Evolutionary conservation across 2,329 filamentous ascomycete genomes (phyloP), one percentile per base, ranked within the genome.

Genomic region (Colletotrichum tofieldiae): DNA sequence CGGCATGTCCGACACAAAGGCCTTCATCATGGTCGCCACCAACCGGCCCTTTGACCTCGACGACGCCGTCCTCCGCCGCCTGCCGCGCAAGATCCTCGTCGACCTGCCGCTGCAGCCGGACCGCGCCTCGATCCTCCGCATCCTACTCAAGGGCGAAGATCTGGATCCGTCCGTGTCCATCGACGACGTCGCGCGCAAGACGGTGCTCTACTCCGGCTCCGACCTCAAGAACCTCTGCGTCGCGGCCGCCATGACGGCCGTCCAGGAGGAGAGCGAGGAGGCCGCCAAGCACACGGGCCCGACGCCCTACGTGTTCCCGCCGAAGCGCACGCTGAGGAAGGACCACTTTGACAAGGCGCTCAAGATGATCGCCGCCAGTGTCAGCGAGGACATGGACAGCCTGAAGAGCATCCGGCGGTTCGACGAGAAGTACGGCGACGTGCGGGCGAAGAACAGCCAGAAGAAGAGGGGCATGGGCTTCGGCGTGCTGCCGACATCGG

Each of bases 1-100:
- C 77, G 96, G 96, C 14, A 92, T 98, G 86, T 86, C 86, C 65
- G 93, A 93, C 76, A 89, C 91, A 58, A 93, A 93, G 23, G 94
- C 96, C 3, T 98, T 99, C 81, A 96, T 99, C 81, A 98, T 99
- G 95, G 95, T 98, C 0, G 96, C 96, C 37, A 98, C 95, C 11
- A 98, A 99, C 81, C 89, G 96, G 12, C 96, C 96, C 0, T 98
- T 97, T 78, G 96, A 98, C 78, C 89, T 99, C 1, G 96, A 99
- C 77, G 94, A 96, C 77, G 94, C 94, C 12, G 93, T 96, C 12
- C 87, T 96, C 56, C 88, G 94, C n/a, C 88, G 93, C 16, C 84
- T 95, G 29, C 93, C 93, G 2, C 86, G 93, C 65, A 89, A 93
- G 52, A 84, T 96, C 45, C 86, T 95, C 0, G 89, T 95, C 51